Evolutionary conservation across 179 eudicot species (phyloP).

Genomic region (Spinacia oleracea): DNA sequence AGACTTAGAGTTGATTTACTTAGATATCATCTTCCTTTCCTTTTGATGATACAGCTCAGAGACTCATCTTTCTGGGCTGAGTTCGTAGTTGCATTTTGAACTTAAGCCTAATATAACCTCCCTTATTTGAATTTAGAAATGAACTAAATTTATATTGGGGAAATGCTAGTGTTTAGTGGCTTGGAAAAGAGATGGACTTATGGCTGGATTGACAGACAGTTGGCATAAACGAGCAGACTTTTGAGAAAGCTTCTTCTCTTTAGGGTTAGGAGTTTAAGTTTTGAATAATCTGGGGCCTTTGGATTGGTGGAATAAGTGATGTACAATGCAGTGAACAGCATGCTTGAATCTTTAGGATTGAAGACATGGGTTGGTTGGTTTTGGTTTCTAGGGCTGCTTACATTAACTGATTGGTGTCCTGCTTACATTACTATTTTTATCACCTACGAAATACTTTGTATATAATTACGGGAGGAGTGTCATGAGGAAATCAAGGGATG

Average conservation of each 20-base stretch:
- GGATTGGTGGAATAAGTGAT: background rate
- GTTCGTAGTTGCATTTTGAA: background rate
- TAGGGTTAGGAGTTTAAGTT: background rate
- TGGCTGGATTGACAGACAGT: background rate
- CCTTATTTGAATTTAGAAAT: background rate
- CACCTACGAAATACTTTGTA: background rate
- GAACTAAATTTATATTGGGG: background rate
- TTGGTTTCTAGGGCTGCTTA: background rate
- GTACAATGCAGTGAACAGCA: background rate
- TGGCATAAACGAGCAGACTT: background rate
- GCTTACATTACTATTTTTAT: background rate
- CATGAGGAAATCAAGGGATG: too few species aligned
- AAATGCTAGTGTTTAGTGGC: background rate
- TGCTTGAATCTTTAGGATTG: background rate
- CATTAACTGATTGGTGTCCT: background rate
- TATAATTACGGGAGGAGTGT: background rate
- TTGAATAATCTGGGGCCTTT: background rate
- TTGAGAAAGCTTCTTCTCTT: background rate
- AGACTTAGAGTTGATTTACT: background rate
- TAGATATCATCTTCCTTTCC: background rate
- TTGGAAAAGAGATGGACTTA: background rate
- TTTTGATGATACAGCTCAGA: background rate
- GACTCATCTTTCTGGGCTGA: background rate
- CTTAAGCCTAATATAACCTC: background rate
- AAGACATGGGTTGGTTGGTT: background rate